Base-by-base conservation (phyloP, 371 early-diverging fungal genomes). In the Rhizopus arrhizus region DNA sequence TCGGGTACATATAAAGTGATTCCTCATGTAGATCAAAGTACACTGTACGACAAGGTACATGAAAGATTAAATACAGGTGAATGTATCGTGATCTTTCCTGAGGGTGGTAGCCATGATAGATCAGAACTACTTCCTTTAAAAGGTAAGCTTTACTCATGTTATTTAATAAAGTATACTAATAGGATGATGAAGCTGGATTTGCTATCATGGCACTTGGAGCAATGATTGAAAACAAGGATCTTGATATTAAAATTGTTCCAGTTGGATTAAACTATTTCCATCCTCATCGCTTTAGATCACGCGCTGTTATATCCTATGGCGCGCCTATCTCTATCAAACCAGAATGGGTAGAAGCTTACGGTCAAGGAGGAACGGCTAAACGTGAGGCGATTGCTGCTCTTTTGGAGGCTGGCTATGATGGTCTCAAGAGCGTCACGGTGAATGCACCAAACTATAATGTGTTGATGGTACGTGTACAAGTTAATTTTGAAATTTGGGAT, bases 21-120 rank as follows among this genome's bases (percentile, higher is more conserved):
- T 3, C 93, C 94, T 34, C 87, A 87, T 62, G 77, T 94, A 22
- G 88, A 94, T 73, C 92, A 94, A 67, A 58, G 69, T 55, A 75
- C 73, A 2, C 76, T 93, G 79, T 93, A 87, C 72, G 69, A 72
- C 32, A 77, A 81, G 13, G 94, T 94, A 22, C 84, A 83, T 51
- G 70, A 80, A 31, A 78, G 89, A 8, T 69, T 94, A 32, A 72
- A 78, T 32, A 64, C 70, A 15, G 82, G 84, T 45, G 83, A 79
- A 11, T 85, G 87, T 65, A 80, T 94, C 28, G 93, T 92, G 5
- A 94, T 94, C 42, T 94, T 94, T 72, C 94, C 94, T 13, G 94
- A 93, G 62, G 94, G 94, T 33, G 94, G 94, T 9, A 86, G 86
- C 59, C 94, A 94, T 72, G 94, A 94, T 69, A 85, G 90, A 50